Base-by-base conservation (phyloP, 2,329 filamentous ascomycete species). In the Pseudogymnoascus sp. region DNA sequence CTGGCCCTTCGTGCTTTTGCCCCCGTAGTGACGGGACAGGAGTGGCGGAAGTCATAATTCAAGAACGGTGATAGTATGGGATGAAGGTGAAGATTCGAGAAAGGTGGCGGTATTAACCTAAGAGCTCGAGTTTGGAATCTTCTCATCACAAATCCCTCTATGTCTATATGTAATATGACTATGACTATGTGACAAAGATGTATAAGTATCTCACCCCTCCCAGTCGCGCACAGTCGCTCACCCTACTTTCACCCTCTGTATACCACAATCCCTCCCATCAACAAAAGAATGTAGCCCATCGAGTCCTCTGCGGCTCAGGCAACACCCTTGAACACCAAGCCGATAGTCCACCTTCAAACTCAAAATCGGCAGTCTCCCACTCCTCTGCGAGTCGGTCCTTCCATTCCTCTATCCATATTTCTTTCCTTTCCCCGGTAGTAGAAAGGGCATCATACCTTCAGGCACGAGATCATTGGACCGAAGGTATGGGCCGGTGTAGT, bases 341-440 rank as follows among this genome's bases (percentile, higher is more conserved):
- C 47, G 47, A 54, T 16, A 54, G 26, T 11, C 47, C 47, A 6
- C 26, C 47, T 7, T 31, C 47, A 54, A 54, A 54, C 47, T 54
- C 47, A 18, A 54, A 54, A 29, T 16, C 47, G 8, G 6, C 47
- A 31, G 23, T 54, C 26, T 54, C 47, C 47, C 47, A 54, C 26
- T 54, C 47, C 47, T 54, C 5, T n/a, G 26, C 47, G 26, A 54
- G 47, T n/a, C 47, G 12, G 8, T 54, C 26, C 47, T 54, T 54
- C 47, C 47, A 54, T 31, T 54, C 47, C 47, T 54, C 47, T 54
- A 54, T 31, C 47, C 47, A 54, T 1, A 54, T 54, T 54, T 54
- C 26, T 16, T 31, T n/a, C 26, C 26, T 54, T 54, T 54, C 47
- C 8, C 26, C 26, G 5, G 47, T 54, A 54, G 23, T 31, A 18